Conservation (phyloP, 345 rosid species). For the Toxicodendron radicans region DNA sequence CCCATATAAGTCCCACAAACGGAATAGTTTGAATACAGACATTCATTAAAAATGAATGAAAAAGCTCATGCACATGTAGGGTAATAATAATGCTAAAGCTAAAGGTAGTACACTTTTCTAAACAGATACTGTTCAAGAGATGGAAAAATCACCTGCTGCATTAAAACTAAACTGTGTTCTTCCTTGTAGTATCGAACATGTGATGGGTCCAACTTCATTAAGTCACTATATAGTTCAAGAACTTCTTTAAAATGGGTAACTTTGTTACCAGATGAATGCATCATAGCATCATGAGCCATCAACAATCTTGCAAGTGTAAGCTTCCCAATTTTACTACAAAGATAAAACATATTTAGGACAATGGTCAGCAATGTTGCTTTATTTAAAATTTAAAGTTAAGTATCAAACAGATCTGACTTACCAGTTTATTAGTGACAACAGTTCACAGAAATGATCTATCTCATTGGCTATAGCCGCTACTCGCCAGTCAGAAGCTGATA, state of each 20-base stretch:
- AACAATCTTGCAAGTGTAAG: slow-evolving; percentile 85
- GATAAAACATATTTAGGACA: slow-evolving; percentile 14
- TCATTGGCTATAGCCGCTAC: slow-evolving; percentile 48
- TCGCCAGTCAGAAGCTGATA: slow-evolving; percentile 54
- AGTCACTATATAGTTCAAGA: slow-evolving; percentile 58
- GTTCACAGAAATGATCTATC: slow-evolving; percentile 52
- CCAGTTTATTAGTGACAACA: slow-evolving; percentile 57
- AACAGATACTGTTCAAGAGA: slow-evolving; percentile 3
- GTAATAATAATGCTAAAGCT: neutral
- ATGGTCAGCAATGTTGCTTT: slow-evolving; percentile 4
- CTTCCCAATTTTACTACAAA: slow-evolving; percentile 86
- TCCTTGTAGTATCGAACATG: slow-evolving; percentile 81
- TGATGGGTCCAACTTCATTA: slow-evolving; percentile 67
- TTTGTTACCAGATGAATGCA: slow-evolving; percentile 28
- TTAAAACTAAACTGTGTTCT: slow-evolving; percentile 59
- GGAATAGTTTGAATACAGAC: neutral
- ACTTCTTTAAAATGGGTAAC: slow-evolving; percentile 56
- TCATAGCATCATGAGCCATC: slow-evolving; percentile 61
- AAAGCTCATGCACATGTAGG: neutral
- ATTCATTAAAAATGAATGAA: neutral
- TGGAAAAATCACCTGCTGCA: slow-evolving; percentile 51
- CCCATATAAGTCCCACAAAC: neutral
- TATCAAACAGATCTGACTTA: slow-evolving; percentile 30
- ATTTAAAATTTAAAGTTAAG: slow-evolving; percentile 11
- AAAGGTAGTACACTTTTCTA: neutral